Evolutionary conservation across 2,329 filamentous ascomycete species (phyloP).

Genomic region (Fusarium luffae): DNA sequence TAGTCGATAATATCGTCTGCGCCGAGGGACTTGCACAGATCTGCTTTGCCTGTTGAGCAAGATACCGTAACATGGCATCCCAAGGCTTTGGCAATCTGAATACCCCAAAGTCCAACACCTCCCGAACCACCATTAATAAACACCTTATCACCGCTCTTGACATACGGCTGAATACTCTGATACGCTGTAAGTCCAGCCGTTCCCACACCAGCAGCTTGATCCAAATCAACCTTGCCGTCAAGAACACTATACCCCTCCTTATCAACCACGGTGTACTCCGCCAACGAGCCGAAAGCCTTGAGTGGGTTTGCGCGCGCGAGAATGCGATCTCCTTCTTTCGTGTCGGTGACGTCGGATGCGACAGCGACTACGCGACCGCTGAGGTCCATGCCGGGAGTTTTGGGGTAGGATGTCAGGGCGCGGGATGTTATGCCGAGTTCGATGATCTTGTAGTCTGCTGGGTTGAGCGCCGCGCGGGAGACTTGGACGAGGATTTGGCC

Average conservation of each 20-base stretch:
- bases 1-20: slow-evolving; percentile 75
- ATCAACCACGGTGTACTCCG: slow-evolving; percentile 55
- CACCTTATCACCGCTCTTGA: slow-evolving; percentile 64
- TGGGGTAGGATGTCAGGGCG: slow-evolving; percentile 50
- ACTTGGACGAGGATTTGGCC: slow-evolving; percentile 58
- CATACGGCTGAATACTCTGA: slow-evolving; percentile 59
- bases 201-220: slow-evolving; percentile 56
- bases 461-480: slow-evolving; percentile 58
- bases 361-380: slow-evolving; percentile 58
- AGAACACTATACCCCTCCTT: slow-evolving; percentile 52
- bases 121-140: slow-evolving; percentile 75
- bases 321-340: slow-evolving; percentile 56
- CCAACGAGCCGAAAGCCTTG: slow-evolving; percentile 54
- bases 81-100: slow-evolving; percentile 72
- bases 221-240: slow-evolving; percentile 53
- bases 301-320: slow-evolving; percentile 52
- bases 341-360: slow-evolving; percentile 44
- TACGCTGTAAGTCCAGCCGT: slow-evolving; percentile 62
- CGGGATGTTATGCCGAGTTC: slow-evolving; percentile 54
- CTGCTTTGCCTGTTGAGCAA: slow-evolving; percentile 69
- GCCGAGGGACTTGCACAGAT: slow-evolving; percentile 67
- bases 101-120: slow-evolving; percentile 69
- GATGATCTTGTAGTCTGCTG: slow-evolving; percentile 62
- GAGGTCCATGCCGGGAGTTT: slow-evolving; percentile 62
- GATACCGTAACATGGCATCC: slow-evolving; percentile 70